A percentile compares a stretch with the other conserved stretches of the same genome.
These are phyloP conservation scores for Candida fluviatilis DNA, from an alignment of 805 yeast genomes.

Conservation along the genomic window DNA sequence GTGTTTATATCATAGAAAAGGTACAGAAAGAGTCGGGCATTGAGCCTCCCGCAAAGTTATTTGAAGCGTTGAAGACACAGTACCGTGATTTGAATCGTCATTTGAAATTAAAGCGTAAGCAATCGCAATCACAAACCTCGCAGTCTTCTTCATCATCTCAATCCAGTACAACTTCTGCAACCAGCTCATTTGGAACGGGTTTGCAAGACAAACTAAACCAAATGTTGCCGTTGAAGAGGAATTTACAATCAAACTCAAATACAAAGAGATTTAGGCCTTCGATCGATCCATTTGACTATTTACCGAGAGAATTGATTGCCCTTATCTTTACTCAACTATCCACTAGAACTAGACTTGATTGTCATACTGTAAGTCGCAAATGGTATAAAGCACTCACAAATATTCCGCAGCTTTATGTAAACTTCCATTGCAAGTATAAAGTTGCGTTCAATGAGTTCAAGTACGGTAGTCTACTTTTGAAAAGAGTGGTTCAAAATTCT, in stretches of 20 bases:
- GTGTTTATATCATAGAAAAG: constrained; percentile 31
- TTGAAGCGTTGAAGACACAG: constrained; percentile 19
- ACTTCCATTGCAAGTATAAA: constrained; percentile 20
- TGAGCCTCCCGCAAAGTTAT: constrained; percentile 29
- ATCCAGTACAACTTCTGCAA: neutral
- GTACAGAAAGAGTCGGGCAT: constrained; percentile 24
- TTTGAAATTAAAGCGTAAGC: constrained; percentile 18
- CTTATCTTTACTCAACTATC: constrained; percentile 21
- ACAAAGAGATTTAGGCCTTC: constrained; percentile 7
- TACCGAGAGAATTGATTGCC: constrained; percentile 29
- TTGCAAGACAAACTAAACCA: constrained; percentile 10
- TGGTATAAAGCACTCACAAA: constrained; percentile 28
- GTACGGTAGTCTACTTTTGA: constrained; percentile 25
- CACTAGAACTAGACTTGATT: constrained; percentile 17
- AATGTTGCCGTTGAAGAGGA: constrained; percentile 18
- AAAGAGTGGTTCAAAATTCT: constrained; percentile 16
- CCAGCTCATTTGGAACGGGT: neutral
- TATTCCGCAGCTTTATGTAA: constrained; percentile 23
- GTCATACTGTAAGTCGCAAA: constrained; percentile 28
- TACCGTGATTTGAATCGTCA: constrained; percentile 18
- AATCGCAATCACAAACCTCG: constrained; percentile 3
- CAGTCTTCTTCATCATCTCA: constrained; percentile 1
- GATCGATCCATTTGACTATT: constrained; percentile 23
- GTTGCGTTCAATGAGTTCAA: constrained; percentile 25
- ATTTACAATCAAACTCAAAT: neutral